phyloP scores from a whole-genome alignment of 2,329 filamentous ascomycete species.

The Sphaerostilbella broomeana region DNA sequence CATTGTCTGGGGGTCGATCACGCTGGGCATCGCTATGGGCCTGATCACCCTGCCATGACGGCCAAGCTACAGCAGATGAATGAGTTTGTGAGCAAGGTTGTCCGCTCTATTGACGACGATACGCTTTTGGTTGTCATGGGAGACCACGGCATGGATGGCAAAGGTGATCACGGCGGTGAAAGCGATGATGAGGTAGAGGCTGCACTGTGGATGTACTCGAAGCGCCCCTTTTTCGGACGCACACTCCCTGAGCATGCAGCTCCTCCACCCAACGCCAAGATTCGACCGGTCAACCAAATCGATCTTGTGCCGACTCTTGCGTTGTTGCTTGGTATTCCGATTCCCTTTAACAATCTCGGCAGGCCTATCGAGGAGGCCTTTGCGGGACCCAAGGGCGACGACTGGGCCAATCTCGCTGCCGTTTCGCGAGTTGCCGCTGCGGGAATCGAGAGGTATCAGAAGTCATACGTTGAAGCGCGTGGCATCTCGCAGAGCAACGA shows the following conservation, averaged over 20 bases:
- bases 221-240: constrained; percentile 75
- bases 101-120: constrained; percentile 67
- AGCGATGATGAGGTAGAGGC: constrained; percentile 94
- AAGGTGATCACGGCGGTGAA: constrained; percentile 97
- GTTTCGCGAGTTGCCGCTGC: constrained; percentile 74
- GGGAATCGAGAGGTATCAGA: constrained; percentile 84
- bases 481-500: constrained; percentile 57
- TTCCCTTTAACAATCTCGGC: constrained; percentile 94
- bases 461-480: constrained; percentile 68
- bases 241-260: constrained; percentile 51
- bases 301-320: constrained; percentile 91
- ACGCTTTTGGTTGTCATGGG: constrained; percentile 94
- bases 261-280: constrained; percentile 67
- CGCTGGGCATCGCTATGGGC: constrained; percentile 92
- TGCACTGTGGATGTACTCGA: constrained; percentile 97
- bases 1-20: constrained; percentile 96
- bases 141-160: constrained; percentile 97
- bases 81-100: constrained; percentile 63
- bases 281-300: constrained; percentile 74
- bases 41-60: constrained; percentile 85
- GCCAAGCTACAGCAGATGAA: constrained; percentile 92
- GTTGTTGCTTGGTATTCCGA: constrained; percentile 79
- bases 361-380: constrained; percentile 93
- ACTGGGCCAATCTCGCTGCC: constrained; percentile 70
- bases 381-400: constrained; percentile 57